Evolutionary conservation across 176 grass and related monocot species (phyloP), one percentile per base, ranked within the genome.

Genomic region (Musa troglodytarum): DNA sequence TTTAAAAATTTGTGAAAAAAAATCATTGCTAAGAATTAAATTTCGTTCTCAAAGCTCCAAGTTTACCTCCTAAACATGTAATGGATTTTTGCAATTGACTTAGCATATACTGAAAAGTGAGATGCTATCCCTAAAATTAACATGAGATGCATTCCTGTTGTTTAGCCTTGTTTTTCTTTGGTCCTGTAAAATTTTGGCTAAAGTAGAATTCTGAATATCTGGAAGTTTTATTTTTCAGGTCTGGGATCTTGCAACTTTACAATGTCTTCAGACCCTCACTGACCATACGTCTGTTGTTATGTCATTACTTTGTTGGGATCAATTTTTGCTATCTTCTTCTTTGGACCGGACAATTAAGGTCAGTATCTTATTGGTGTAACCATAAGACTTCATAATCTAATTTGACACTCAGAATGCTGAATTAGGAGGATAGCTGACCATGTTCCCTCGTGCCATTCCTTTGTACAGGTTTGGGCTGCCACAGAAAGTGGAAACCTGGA

Each of bases 251-350:
- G 22, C 50, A 25, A 84, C 73, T 71, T 50, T 82, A 8, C 81
- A 84, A 22, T 92, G 90, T 53, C 49, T 81, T 23, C 84, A 92
- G 64, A 89, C 90, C 57, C 76, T 86, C 16, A 84, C 13, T 29
- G 76, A 78, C 79, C 90, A 92, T 66, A 84, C 86, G 68, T 82
- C 76, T 51, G 57, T 78, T 67, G 90, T 92, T 82, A 92, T 78
- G 64, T 86, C 90, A 11, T 68, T 89, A 50, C 80, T 86, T 76
- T 80, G 86, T 78, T 92, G 89, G 84, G 81, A 73, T 25, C 61
- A 88, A n/a, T 88, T 86, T 54, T 72, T 84, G 80, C 17, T 92
- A 50, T 88, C 86, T 71, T 88, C 83, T 67, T 92, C 90, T 16
- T 59, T 92, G 51, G 89, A 92, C 76, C 77, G 74, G 65, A 80